Base-by-base conservation (phyloP, 1,284 basidiomycete species). In the Naganishia sp. region DNA sequence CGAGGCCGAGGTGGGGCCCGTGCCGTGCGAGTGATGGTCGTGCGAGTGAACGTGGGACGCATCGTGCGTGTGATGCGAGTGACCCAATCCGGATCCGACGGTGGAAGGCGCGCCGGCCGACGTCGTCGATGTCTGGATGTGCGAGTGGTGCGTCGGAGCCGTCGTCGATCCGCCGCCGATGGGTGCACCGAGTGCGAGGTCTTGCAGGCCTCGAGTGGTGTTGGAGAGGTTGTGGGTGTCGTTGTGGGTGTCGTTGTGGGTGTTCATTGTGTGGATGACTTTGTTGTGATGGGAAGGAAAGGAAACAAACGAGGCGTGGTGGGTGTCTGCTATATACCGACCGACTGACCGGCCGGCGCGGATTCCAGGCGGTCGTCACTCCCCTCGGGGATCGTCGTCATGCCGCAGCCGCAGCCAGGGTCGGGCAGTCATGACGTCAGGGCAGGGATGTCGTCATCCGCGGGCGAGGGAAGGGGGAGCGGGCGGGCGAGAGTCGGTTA, bases 101-200 rank as follows among this genome's bases (percentile, higher is more conserved):
- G 35, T 6, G 35, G 35, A 39, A 3, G 58, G 58, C 9, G 58
- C 58, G 23, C 58, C 58, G 6, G 58, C 58, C 11, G 58, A 61
- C 15, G 58, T 61, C 25, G 35, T 28, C 21, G 47, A 61, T 2
- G 58, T 61, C 35, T 43, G 41, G 58, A 51, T 51, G 46, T 32
- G 41, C 13, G 32, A 28, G 45, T 10, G 7, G 6, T 31, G 15
- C 2, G 52, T 54, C 5, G 21, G 23, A 18, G 51, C 32, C 13
- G 35, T 18, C 21, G 57, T 50, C 35, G 47, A 43, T 28, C 47
- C 58, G 58, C 58, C 58, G 11, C 58, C 58, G 39, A 61, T 61
- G 28, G 58, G 58, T 21, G 58, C 58, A 23, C 58, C 58, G 49
- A 61, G 58, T 13, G 35, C 32, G 35, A 61, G 58, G 58, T 61